phyloP scores from a whole-genome alignment of 2,329 filamentous ascomycete genomes.

The Cercospora citrullina region DNA sequence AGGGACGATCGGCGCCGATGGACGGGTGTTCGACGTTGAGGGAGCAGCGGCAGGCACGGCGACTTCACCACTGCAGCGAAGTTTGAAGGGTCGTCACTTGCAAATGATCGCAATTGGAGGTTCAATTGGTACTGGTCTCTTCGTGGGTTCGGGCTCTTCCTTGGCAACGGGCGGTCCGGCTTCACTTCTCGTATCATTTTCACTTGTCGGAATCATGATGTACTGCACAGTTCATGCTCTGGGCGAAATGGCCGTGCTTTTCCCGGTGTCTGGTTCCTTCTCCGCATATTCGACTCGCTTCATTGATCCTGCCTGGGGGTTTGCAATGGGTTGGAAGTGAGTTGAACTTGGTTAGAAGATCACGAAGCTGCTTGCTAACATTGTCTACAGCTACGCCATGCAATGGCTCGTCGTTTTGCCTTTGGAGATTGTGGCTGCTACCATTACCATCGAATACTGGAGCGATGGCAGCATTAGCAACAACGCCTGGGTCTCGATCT shows the following conservation, averaged over 20 bases:
- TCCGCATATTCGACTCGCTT: conserved; percentile 40
- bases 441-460: conserved; percentile 39
- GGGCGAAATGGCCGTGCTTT: conserved; percentile 40
- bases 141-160: conserved; percentile 39
- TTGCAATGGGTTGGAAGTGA: conserved; percentile 41
- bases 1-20: conserved; percentile 52
- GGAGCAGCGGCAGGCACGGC: conserved; percentile 63
- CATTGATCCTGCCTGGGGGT: conserved; percentile 40
- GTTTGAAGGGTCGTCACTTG: conserved; percentile 79
- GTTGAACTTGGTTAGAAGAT: not conserved
- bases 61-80: conserved; percentile 68
- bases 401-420: conserved; percentile 40
- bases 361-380: conserved; percentile 17
- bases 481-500: conserved; percentile 39
- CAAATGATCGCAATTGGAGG: conserved; percentile 88
- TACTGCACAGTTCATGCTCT: conserved; percentile 39
- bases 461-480: conserved; percentile 32
- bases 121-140: conserved; percentile 39
- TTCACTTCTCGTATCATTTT: conserved; percentile 37
- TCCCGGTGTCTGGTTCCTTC: conserved; percentile 41
- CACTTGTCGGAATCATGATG: conserved; percentile 38
- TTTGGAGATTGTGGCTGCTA: conserved; percentile 39
- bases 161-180: conserved; percentile 39
- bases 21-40: conserved; percentile 64
- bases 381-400: conserved; percentile 34